Base-by-base conservation (phyloP, 345 rosid species). In the Citrus reticulata region DNA sequence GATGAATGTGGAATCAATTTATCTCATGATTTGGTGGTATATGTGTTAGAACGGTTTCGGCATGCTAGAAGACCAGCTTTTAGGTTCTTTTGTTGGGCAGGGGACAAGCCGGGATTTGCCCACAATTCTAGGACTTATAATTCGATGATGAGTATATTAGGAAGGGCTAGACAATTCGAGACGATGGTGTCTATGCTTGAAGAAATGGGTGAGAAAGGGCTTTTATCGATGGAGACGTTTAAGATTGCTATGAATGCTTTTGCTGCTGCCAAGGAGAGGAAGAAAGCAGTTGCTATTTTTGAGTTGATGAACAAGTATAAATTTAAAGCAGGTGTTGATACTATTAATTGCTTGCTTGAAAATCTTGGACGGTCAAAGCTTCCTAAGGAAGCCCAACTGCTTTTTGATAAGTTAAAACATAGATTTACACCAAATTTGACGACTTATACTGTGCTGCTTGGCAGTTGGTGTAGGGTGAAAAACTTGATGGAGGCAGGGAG, bases 401-500 rank as follows among this genome's bases (percentile, higher is more conserved):
- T 96, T 81, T 96, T 93, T 70, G 90, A 86, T 80, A 96, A 89
- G 87, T 61, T 90, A 80, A 90, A 88, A 82, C 90, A 85, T 68
- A 87, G 97, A 82, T 94, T 94, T 80, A 86, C 86, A 0, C 98
- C 97, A 1, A 87, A 96, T 80, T 66, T 96, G 85, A 85, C 74
- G 86, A 94, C 97, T 11, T 90, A 93, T 74, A 90, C 95, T 4
- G 91, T 91, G 49, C 79, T 96, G 84, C 92, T 94, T 46, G 91
- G 84, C 68, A 93, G 98, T 64, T 96, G 97, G 97, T 93, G 98
- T 65, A 85, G 83, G 20, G 89, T 88, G 74, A 91, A 81, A 87
- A 96, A 94, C 76, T 84, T 94, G 84, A 84, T 93, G 95, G 97
- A 96, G 88, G 98, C 98, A 0, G 97, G 93, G 78, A 88, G 86